Base-by-base conservation (phyloP, 768 basidiomycete species). In the Suillus fuscotomentosus region DNA sequence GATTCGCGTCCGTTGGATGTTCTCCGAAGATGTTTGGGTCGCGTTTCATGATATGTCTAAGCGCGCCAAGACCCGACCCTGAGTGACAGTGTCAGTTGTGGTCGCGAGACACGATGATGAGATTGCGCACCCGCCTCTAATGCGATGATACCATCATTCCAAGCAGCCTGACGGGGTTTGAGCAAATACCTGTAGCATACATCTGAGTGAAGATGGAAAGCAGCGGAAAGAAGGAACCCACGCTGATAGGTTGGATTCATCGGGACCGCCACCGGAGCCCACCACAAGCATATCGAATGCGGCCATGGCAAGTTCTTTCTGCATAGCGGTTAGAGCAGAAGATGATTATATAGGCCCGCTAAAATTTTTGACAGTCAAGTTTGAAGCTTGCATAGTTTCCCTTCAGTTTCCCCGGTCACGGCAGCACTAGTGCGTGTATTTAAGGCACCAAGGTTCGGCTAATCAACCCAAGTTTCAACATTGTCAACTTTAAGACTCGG, bases 161-260 rank as follows among this genome's bases (percentile, higher is more conserved):
- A 98, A 10, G 78, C 71, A 11, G 81, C 71, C 42, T 80, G 74
- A 67, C 76, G 79, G 9, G 91, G 84, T 73, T 98, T 99, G 73
- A 97, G 76, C 60, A 97, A 80, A 80, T 97, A 99, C n/a, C 95
- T 96, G 70, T 36, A 54, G 17, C 60, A 15, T 27, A 20, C 41
- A 17, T 31, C 48, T 22, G 24, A 63, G 34, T 56, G 34, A 53
- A 65, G 61, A 65, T 68, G 66, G 56, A 24, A 69, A 67, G 65
- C 50, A 57, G 41, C 53, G 61, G 67, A 60, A 57, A 24, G 48
- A 53, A 53, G 60, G 60, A 14, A 83, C 89, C 68, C 74, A 94
- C 95, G 87, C 90, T 34, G 92, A 93, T 67, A 97, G 77, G 78
- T 98, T 92, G 27, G 88, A 90, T 76, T 98, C 96, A 69, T 89